Base-by-base conservation (phyloP, 805 yeast species). In the Saitoella complicata region DNA sequence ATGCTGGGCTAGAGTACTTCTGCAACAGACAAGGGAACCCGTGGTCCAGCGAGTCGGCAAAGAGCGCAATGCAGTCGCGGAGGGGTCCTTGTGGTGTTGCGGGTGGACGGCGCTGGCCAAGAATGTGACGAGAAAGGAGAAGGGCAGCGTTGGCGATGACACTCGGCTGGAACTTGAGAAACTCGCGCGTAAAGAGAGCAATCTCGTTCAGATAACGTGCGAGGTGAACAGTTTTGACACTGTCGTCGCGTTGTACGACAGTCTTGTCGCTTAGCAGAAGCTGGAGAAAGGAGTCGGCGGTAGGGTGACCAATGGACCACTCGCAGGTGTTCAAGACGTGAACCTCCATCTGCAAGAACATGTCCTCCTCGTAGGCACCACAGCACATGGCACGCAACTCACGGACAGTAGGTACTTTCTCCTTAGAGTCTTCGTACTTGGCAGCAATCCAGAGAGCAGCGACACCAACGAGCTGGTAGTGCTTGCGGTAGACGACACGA, bases 361-460 rank as follows among this genome's bases (percentile, higher is more conserved):
- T 68, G 11, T 70, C 68, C 51, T 70, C 75, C 49, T 73, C 75
- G 55, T 78, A 78, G 7, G 70, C 70, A 46, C 70, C 70, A 40
- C 83, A 82, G 63, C 94, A 82, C 51, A 82, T 66, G 53, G 71
- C 75, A 46, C 80, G 75, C 45, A 84, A 68, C 56, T 83, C 93
- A 32, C 71, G 66, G 43, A 82, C 68, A 51, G 83, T 72, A 39
- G 94, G 94, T 41, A 81, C 73, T 53, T 84, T 68, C 47, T 76
- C 75, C 57, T 91, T 72, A 57, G 78, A 77, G 48, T 84, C 84
- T 55, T 73, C 73, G n/a, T 78, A 70, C 60, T 88, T 88, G 30
- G 95, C 78, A 2, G 95, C 84, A 32, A 88, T 72, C 96, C 97
- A 88, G 34, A 88, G 65, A 49, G 95, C 84, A 4, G 95, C 84